Conservation (phyloP, 2,329 filamentous ascomycete species). For the Colletotrichum sp. region DNA sequence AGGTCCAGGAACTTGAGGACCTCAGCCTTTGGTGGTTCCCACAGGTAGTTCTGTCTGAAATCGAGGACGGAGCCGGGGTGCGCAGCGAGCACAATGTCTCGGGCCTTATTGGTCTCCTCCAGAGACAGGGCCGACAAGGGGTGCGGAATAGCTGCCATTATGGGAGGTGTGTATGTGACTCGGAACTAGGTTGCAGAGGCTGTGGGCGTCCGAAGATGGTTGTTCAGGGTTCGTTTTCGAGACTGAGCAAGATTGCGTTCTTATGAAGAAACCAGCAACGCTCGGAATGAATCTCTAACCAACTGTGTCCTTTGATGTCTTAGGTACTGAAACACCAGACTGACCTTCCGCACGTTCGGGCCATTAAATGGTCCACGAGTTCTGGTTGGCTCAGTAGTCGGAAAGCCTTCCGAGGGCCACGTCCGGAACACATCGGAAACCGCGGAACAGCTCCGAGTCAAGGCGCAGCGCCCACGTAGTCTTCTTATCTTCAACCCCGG, state of each 20-base stretch:
- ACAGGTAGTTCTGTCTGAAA: constrained; percentile 51
- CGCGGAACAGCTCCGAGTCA: neutral
- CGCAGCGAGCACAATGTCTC: constrained; percentile 32
- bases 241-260: neutral
- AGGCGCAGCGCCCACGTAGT: neutral
- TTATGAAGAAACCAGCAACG: neutral
- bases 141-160: constrained; percentile 29
- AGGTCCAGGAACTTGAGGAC: constrained; percentile 45
- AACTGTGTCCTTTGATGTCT: neutral
- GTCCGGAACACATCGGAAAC: neutral
- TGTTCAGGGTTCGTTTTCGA: neutral
- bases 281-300: neutral
- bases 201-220: neutral
- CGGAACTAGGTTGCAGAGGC: neutral
- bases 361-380: neutral
- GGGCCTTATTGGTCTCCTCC: constrained; percentile 37
- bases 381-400: neutral
- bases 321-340: neutral
- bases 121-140: constrained; percentile 33
- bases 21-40: constrained; percentile 48
- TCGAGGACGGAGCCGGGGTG: constrained; percentile 32
- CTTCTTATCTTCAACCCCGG: constrained; percentile 13
- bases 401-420: neutral
- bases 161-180: neutral
- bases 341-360: neutral